Evolutionary conservation across 768 basidiomycete genomes (phyloP), one percentile per base, ranked within the genome.

Genomic region (Leucocoprinus birnbaumii): DNA sequence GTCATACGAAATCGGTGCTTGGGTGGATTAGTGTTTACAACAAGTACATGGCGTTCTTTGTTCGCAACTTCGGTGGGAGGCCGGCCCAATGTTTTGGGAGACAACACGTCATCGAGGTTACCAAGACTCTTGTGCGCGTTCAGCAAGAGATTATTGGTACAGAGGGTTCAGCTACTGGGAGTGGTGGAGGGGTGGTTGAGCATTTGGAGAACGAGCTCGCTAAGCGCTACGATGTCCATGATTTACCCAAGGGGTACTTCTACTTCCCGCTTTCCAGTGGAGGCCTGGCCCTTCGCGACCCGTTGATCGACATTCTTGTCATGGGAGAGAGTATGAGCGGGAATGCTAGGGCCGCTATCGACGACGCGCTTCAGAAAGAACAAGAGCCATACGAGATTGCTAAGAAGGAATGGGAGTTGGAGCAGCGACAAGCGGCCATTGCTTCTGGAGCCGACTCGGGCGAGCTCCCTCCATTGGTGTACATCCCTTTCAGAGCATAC

Each of bases 181-280:
- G 43, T 18, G 14, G 25, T 42, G 48, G 41, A 41, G 52, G 56
- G 1, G 63, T 61, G 2, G 52, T 65, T 21, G 64, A 60, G 14
- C 59, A 65, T 49, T 58, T 68, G 27, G 60, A 62, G n/a, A 56
- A 54, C 21, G 57, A 58, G 24, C 50, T 75, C 27, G 62, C 63
- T 24, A 58, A 61, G 14, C 66, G 71, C 1, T 75, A 73, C 44
- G 66, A 62, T 3, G 59, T 71, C 1, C 59, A 53, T 2, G 67
- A 73, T 49, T 62, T 77, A 6, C 75, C 73, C 1, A 67, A 71
- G 40, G 74, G 74, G 2, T 75, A 72, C 54, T 75, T 72, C 61
- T 75, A 71, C 61, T 69, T 74, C 54, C 71, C 74, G 0, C 63
- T 73, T 19, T 58, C 62, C 14, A 63, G 59, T 18, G 75, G 75